These are phyloP conservation scores for Leucosporidium scottii DNA, from an alignment of 768 basidiomycete species.

Conservation along the genomic window DNA sequence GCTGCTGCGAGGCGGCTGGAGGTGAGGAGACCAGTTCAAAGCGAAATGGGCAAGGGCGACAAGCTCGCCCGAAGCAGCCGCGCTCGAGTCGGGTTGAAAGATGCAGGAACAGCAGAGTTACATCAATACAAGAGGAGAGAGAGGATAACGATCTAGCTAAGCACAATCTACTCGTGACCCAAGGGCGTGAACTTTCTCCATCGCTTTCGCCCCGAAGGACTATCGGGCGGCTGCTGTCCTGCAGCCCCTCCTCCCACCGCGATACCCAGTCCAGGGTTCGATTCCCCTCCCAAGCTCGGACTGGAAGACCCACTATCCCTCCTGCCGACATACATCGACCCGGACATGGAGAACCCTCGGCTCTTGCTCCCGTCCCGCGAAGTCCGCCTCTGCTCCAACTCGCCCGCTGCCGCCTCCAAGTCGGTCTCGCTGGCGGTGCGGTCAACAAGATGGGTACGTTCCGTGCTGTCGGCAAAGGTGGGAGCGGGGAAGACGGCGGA, in stretches of 20 bases:
- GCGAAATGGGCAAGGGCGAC: neutral
- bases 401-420: neutral
- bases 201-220: neutral
- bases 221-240: neutral
- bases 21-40: neutral
- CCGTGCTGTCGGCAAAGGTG: neutral
- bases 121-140: neutral
- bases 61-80: neutral
- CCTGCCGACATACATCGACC: constrained; percentile 20
- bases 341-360: constrained; percentile 7
- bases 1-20: neutral
- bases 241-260: too few species aligned
- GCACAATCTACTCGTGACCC: too few species aligned
- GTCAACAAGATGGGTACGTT: neutral
- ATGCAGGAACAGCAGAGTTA: neutral
- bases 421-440: neutral
- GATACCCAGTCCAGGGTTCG: neutral
- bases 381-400: neutral
- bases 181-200: too few species aligned
- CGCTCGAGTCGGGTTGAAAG: neutral
- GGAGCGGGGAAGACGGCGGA: neutral
- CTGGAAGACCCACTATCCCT: neutral
- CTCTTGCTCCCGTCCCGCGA: neutral
- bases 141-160: neutral
- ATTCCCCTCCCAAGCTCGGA: neutral